phyloP scores from a whole-genome alignment of 768 basidiomycete genomes.

The Tylopilus sp. region DNA sequence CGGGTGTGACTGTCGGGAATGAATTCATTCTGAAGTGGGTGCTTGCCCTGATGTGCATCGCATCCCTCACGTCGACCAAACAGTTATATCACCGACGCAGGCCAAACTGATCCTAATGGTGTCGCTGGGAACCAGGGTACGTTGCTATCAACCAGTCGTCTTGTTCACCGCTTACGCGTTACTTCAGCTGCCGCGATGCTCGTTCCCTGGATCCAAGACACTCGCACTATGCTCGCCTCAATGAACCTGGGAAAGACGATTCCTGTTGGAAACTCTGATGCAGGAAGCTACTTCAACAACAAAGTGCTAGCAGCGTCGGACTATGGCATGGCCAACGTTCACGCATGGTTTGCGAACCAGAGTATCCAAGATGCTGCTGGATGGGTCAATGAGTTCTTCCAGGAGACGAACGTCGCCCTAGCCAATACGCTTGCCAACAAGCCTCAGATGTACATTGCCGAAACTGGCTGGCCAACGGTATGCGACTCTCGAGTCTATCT shows the following conservation, averaged over 20 bases:
- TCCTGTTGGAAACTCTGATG: constrained; percentile 78
- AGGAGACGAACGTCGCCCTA: constrained; percentile 54
- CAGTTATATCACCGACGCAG: constrained; percentile 58
- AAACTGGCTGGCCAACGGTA: constrained; percentile 87
- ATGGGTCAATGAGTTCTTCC: constrained; percentile 84
- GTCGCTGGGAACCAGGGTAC: constrained; percentile 46
- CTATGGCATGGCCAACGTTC: constrained; percentile 87
- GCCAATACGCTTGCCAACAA: constrained; percentile 61
- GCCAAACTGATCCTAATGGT: constrained; percentile 53
- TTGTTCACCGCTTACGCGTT: not conserved
- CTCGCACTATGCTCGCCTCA: constrained; percentile 48
- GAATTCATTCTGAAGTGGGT: constrained; percentile 81
- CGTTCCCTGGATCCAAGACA: constrained; percentile 64
- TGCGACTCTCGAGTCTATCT: constrained; percentile 12
- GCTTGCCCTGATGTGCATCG: not conserved
- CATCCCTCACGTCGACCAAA: constrained; percentile 1
- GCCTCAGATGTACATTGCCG: constrained; percentile 87
- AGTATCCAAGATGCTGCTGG: constrained; percentile 61
- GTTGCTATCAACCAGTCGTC: not conserved
- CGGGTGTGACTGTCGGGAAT: constrained; percentile 88
- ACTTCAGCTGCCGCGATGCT: constrained; percentile 56
- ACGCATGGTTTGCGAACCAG: constrained; percentile 91
- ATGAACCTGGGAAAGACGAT: constrained; percentile 60
- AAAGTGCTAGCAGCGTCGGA: constrained; percentile 60
- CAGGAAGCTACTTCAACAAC: constrained; percentile 81